Percentiles rank a stretch among this genome's conserved stretches.
Evolutionary conservation across 768 basidiomycete genomes (phyloP).

Genomic region (Melanogaster broomeanus): DNA sequence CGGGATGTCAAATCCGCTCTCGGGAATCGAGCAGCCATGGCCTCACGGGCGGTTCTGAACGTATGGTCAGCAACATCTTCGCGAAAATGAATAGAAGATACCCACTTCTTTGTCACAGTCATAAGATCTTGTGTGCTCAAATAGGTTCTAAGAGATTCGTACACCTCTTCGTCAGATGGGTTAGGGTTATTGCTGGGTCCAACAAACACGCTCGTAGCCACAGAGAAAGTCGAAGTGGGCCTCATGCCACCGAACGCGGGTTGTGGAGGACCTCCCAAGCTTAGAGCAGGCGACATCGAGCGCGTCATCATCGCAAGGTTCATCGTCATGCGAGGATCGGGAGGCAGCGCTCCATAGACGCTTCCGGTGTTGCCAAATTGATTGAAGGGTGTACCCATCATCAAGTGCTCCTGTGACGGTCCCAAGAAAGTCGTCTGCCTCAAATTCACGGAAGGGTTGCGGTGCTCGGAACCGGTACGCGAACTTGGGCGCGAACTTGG

Average conservation of each 20-base stretch:
- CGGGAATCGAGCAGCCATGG: constrained; percentile 62
- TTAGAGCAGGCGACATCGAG: constrained; percentile 33
- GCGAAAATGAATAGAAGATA: constrained; percentile 4
- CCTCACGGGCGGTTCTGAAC: constrained; percentile 60
- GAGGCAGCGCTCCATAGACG: constrained; percentile 44
- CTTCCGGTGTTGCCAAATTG: constrained; percentile 38
- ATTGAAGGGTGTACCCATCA: constrained; percentile 36
- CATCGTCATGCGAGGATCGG: constrained; percentile 46
- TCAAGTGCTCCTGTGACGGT: constrained; percentile 40
- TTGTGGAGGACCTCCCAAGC: constrained; percentile 31
- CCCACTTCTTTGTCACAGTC: constrained; percentile 72
- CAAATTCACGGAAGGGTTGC: constrained; percentile 26
- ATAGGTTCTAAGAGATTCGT: constrained; percentile 55
- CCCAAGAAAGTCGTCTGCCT: constrained; percentile 27
- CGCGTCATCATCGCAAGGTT: constrained; percentile 47
- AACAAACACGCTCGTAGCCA: constrained; percentile 58
- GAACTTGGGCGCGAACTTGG: constrained; percentile 33
- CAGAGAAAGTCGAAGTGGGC: constrained; percentile 60
- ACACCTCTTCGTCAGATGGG: constrained; percentile 62
- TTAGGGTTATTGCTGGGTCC: constrained; percentile 52
- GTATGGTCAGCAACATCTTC: constrained; percentile 3
- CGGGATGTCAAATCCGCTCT: constrained; percentile 58
- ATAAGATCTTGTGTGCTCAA: constrained; percentile 68
- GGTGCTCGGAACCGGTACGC: constrained; percentile 30
- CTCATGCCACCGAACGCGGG: constrained; percentile 34